Conservation (phyloP, 345 rosid genomes). For the Ricinus communis region DNA sequence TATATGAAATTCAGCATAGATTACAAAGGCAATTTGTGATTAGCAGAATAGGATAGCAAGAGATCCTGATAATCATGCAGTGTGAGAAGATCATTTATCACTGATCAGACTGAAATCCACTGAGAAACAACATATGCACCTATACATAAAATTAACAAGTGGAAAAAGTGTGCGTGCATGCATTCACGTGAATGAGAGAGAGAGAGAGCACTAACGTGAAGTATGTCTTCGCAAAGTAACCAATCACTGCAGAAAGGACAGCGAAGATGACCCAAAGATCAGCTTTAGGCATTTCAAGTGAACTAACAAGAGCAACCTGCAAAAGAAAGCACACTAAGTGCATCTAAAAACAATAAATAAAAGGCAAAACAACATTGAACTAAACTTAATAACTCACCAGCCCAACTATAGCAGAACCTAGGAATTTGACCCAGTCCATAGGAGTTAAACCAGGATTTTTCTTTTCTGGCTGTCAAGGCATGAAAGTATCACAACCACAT, state of each 20-base stretch:
- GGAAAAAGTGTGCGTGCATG: not conserved
- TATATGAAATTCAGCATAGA: too few species aligned
- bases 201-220: conserved; percentile 72
- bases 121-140: too few species aligned
- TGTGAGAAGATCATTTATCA: too few species aligned
- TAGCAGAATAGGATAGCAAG: too few species aligned
- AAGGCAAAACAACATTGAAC: not conserved
- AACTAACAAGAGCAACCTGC: conserved; percentile 80
- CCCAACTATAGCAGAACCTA: conserved; percentile 87
- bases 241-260: conserved; percentile 80
- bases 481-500: conserved; percentile 18
- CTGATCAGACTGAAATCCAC: too few species aligned
- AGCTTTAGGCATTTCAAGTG: conserved; percentile 73
- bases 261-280: conserved; percentile 91
- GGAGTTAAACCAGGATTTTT: conserved; percentile 96
- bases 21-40: too few species aligned
- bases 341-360: conserved; percentile 6
- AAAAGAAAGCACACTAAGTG: conserved; percentile 15
- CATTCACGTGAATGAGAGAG: not conserved
- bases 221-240: conserved; percentile 94
- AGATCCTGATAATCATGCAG: too few species aligned
- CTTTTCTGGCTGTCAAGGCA: conserved; percentile 83
- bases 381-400: conserved; percentile 55
- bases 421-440: conserved; percentile 96
- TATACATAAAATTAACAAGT: too few species aligned